Percentiles rank a stretch among this genome's conserved stretches.
Conservation (phyloP, 169 alveolate species). For the Miamiensis avidus region DNA sequence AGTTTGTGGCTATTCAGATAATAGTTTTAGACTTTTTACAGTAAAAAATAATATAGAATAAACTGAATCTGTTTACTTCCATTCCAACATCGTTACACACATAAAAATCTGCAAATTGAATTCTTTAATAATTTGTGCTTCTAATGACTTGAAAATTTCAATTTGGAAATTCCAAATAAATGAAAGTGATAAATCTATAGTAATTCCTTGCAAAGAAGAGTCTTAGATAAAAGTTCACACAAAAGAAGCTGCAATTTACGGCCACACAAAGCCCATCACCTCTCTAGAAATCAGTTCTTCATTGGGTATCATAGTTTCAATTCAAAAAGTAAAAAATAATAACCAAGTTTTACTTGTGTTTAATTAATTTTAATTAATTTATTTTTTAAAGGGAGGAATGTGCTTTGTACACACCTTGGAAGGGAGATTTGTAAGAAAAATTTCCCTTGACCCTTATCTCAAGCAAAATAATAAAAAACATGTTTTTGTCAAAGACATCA, state of each 20-base stretch:
- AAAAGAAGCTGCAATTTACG: neutral
- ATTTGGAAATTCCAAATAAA: neutral
- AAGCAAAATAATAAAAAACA: neutral
- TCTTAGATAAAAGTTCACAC: neutral
- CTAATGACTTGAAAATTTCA: neutral
- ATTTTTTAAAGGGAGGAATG: neutral
- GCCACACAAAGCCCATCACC: slow-evolving; percentile 1
- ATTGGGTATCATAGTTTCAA: neutral
- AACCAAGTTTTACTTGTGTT: neutral
- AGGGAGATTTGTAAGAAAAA: slow-evolving; percentile 9
- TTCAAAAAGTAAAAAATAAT: neutral
- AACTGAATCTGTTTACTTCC: neutral
- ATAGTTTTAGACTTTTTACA: neutral
- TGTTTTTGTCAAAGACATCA: neutral
- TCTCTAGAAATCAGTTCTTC: neutral
- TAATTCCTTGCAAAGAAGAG: neutral
- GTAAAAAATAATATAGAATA: neutral
- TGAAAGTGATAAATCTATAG: too few species aligned
- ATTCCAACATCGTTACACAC: neutral
- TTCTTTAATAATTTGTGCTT: neutral
- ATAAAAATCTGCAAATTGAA: too few species aligned
- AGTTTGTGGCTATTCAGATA: neutral
- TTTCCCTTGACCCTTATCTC: neutral
- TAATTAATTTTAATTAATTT: neutral
- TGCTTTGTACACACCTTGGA: slow-evolving; percentile 2